These are phyloP conservation scores for Phytophthora constricta DNA, from an alignment of 352 stramenopile genomes.

Conservation along the genomic window DNA sequence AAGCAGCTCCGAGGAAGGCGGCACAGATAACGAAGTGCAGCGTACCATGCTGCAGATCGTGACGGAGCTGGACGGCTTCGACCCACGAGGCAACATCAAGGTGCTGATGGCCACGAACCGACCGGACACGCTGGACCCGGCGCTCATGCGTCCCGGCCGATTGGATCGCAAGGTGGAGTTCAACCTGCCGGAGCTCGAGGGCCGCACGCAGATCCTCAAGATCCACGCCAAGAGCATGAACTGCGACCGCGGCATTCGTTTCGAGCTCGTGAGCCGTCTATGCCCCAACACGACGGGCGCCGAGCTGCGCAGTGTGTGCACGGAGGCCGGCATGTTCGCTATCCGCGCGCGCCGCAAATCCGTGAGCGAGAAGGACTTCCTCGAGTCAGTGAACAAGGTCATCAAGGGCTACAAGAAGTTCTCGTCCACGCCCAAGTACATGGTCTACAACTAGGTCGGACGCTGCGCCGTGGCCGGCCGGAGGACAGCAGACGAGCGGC, in stretches of 20 bases:
- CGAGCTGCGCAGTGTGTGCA: slow-evolving; percentile 98
- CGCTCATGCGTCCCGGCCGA: slow-evolving; percentile 73
- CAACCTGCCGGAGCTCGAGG: slow-evolving; percentile 97
- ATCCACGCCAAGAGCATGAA: slow-evolving; percentile 99
- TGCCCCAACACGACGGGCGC: slow-evolving; percentile 99
- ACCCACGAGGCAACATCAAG: slow-evolving; percentile 99
- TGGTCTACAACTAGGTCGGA: slow-evolving; percentile 95
- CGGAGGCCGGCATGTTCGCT: slow-evolving; percentile 98
- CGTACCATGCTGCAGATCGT: slow-evolving; percentile 99
- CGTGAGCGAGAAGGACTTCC: slow-evolving; percentile 99
- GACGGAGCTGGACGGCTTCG: slow-evolving; percentile 99
- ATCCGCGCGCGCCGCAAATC: slow-evolving; percentile 98
- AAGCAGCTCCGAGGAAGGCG: slow-evolving; percentile 90
- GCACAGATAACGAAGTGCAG: slow-evolving; percentile 99
- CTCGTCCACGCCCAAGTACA: slow-evolving; percentile 99
- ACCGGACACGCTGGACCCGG: slow-evolving; percentile 41
- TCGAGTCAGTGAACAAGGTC: slow-evolving; percentile 99
- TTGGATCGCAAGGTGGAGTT: slow-evolving; percentile 99
- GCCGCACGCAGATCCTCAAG: slow-evolving; percentile 98
- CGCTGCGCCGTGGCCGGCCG: slow-evolving; percentile 7
- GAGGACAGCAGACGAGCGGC: neutral
- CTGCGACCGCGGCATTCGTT: slow-evolving; percentile 98
- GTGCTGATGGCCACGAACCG: slow-evolving; percentile 73
- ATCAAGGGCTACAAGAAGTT: slow-evolving; percentile 99
- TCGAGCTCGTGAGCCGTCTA: slow-evolving; percentile 97